Evolutionary conservation across 2,329 filamentous ascomycete genomes (phyloP).

Genomic region (Arthrobotrys entomopaga): DNA sequence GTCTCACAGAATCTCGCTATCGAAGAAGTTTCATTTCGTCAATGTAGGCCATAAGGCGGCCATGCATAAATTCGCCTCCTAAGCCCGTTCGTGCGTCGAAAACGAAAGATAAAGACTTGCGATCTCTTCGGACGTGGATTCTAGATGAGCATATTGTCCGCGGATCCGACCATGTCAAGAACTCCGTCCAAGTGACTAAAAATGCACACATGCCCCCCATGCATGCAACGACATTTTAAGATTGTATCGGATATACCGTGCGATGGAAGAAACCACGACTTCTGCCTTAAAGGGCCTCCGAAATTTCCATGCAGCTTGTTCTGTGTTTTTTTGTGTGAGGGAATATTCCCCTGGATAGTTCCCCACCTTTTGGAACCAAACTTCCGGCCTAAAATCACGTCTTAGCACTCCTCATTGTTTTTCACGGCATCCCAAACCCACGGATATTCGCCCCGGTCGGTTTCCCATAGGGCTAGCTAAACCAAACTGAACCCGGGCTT

Average conservation of each 20-base stretch:
- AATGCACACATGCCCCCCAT: constrained; percentile 7
- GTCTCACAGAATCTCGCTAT: background rate
- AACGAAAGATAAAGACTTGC: constrained; percentile 24
- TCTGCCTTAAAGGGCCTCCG: constrained; percentile 42
- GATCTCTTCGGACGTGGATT: background rate
- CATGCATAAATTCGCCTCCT: constrained; percentile 51
- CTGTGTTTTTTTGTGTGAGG: constrained; percentile 18
- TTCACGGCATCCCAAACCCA: constrained; percentile 43
- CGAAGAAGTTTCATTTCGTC: constrained; percentile 1
- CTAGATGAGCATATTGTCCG: too few relatives aligned
- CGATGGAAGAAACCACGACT: constrained; percentile 26
- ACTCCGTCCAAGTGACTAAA: constrained; percentile 12
- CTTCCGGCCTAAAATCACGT: constrained; percentile 20
- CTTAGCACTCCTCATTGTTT: constrained; percentile 12
- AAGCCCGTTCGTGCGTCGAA: constrained; percentile 33
- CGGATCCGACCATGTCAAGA: constrained; percentile 3
- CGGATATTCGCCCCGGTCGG: constrained; percentile 30
- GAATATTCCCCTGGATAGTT: constrained; percentile 34
- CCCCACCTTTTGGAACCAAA: constrained; percentile 22
- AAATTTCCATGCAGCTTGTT: constrained; percentile 25
- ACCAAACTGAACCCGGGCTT: too few relatives aligned
- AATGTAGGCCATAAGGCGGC: constrained; percentile 31
- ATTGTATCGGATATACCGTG: constrained; percentile 44
- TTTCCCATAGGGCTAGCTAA: constrained; percentile 45
- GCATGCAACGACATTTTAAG: constrained; percentile 1